Evolutionary conservation across 2,329 filamentous ascomycete species (phyloP).

Genomic region (Thielaviopsis ethacetica): DNA sequence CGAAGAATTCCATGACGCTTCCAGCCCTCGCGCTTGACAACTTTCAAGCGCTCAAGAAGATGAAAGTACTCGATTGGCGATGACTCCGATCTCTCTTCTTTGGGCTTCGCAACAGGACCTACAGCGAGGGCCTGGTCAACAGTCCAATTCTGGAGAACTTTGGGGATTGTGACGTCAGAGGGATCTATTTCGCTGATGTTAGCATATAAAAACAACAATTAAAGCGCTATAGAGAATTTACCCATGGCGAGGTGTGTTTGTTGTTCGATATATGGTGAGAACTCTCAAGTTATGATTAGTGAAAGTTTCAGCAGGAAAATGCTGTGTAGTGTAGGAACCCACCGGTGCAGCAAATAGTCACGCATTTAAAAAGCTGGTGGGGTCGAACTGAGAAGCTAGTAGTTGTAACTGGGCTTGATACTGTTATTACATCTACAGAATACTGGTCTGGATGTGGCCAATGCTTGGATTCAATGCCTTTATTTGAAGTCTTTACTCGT

Average conservation of each 20-base stretch:
- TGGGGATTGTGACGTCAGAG: slow-evolving; percentile 15
- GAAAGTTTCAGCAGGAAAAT: neutral
- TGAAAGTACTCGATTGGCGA: slow-evolving; percentile 79
- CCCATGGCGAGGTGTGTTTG: neutral
- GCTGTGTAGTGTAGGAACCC: too few species aligned
- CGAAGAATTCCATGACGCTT: slow-evolving; percentile 61
- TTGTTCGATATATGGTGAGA: neutral
- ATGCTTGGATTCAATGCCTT: neutral
- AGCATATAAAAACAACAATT: neutral
- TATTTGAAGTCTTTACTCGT: neutral
- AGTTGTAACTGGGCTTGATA: neutral
- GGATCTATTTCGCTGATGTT: slow-evolving; percentile 13
- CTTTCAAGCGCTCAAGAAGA: slow-evolving; percentile 84
- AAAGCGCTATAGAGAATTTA: neutral
- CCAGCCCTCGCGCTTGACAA: slow-evolving; percentile 93
- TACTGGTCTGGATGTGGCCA: neutral
- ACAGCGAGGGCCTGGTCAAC: slow-evolving; percentile 14
- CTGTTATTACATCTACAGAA: neutral
- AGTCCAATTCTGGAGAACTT: slow-evolving; percentile 15
- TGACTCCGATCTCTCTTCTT: slow-evolving; percentile 44
- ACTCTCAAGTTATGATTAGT: neutral
- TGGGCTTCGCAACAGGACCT: slow-evolving; percentile 21
- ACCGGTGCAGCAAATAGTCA: neutral
- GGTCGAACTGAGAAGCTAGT: neutral
- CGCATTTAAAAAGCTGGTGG: neutral